phyloP scores from a whole-genome alignment of 1,284 basidiomycete genomes.

The Salmacisia buchloeana region DNA sequence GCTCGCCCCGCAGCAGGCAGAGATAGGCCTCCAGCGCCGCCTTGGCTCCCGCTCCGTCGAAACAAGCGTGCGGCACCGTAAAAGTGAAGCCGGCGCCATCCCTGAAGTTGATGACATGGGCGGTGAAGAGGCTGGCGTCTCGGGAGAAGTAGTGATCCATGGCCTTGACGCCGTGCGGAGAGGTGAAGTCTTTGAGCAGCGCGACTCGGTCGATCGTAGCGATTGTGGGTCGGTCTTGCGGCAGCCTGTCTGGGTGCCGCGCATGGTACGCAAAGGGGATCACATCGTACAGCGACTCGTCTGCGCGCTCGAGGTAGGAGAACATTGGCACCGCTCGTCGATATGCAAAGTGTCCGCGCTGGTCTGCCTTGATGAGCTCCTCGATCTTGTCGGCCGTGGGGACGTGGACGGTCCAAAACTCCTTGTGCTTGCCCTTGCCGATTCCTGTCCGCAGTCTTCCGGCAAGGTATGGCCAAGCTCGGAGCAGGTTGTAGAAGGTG shows the following conservation, averaged over 20 bases:
- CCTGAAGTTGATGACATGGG: slow-evolving; percentile 1
- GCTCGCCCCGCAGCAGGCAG: background rate
- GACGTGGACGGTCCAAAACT: background rate
- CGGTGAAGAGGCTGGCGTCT: background rate
- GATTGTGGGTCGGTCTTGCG: background rate
- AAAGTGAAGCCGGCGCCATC: slow-evolving; percentile 4
- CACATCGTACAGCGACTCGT: background rate
- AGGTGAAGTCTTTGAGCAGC: background rate
- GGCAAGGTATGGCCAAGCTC: background rate
- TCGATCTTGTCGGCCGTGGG: background rate
- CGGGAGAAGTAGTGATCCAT: background rate
- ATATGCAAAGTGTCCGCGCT: background rate
- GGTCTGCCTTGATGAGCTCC: slow-evolving; percentile 3
- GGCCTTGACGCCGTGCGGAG: background rate
- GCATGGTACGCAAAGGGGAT: background rate
- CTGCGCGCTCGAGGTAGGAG: background rate
- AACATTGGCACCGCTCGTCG: background rate
- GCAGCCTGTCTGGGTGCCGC: background rate
- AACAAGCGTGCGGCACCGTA: slow-evolving; percentile 1
- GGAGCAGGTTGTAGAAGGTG: background rate
- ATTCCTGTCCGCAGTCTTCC: background rate
- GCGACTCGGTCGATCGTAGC: background rate
- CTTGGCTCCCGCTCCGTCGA: slow-evolving; percentile 5
- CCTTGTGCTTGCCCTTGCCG: background rate
- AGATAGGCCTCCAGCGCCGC: background rate